Conservation (phyloP, 2,329 filamentous ascomycete species). For the Didymella lethalis region DNA sequence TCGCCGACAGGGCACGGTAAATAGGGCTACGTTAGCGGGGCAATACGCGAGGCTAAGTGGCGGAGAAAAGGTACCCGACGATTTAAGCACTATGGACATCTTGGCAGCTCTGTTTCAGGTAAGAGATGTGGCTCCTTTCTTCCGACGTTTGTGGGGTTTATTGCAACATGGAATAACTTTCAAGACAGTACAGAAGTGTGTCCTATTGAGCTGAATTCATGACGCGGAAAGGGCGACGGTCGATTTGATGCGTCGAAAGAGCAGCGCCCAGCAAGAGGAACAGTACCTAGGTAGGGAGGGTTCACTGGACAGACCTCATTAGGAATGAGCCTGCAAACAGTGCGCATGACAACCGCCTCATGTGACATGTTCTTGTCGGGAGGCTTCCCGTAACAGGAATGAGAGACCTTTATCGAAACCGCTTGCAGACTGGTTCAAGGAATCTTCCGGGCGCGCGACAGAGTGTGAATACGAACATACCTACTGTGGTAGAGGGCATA, state of each 20-base stretch:
- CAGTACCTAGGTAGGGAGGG: no score
- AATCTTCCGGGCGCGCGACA: neutral
- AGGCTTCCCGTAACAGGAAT: neutral
- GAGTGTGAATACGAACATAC: constrained; percentile 1
- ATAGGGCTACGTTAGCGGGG: constrained; percentile 19
- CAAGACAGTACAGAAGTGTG: neutral
- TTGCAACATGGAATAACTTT: constrained; percentile 5
- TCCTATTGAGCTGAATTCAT: neutral
- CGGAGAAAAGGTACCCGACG: constrained; percentile 29
- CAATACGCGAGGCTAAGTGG: constrained; percentile 36
- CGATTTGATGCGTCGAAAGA: no score
- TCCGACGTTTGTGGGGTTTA: constrained; percentile 4
- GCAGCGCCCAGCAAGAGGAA: neutral
- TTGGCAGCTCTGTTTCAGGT: constrained; percentile 28
- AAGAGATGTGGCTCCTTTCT: constrained; percentile 8
- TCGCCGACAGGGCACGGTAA: neutral
- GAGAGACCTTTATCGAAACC: neutral
- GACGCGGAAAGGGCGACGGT: neutral
- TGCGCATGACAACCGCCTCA: neutral
- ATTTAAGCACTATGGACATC: constrained; percentile 33
- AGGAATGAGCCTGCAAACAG: neutral
- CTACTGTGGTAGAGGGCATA: no score
- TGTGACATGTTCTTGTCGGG: neutral
- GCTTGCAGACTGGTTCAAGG: neutral
- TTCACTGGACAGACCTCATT: neutral